phyloP scores from a whole-genome alignment of 108 stramenopile species.

The Fragilaria radians region DNA sequence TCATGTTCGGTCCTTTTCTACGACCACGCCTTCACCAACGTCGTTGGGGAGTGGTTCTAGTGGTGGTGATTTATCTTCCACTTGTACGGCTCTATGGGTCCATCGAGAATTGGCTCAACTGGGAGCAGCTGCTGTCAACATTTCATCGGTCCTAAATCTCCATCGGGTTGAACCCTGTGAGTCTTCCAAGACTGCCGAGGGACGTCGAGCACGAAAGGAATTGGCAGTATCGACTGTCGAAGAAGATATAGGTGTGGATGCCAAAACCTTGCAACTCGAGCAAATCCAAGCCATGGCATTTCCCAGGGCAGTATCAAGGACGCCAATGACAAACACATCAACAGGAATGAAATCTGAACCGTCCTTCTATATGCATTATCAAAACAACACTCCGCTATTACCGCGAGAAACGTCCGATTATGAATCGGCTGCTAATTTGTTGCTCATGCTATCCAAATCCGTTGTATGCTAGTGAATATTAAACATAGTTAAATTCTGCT shows the following conservation, averaged over 20 bases:
- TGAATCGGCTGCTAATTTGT: slow-evolving; percentile 17
- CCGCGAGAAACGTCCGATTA: slow-evolving; percentile 1
- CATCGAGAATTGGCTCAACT: slow-evolving; percentile 65
- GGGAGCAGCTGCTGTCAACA: slow-evolving; percentile 29
- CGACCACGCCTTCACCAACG: slow-evolving; percentile 49
- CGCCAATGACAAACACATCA: neutral
- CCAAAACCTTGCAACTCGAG: slow-evolving; percentile 38
- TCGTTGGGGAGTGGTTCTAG: too few species aligned
- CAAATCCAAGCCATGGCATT: slow-evolving; percentile 46
- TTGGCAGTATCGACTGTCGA: slow-evolving; percentile 61
- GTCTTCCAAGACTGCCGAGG: slow-evolving; percentile 67
- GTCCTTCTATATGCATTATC: neutral
- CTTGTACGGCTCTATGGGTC: slow-evolving; percentile 87
- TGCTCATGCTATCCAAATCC: slow-evolving; percentile 17
- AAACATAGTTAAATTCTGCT: too few species aligned
- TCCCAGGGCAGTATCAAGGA: slow-evolving; percentile 13
- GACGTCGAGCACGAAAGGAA: slow-evolving; percentile 67
- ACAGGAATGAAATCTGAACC: neutral
- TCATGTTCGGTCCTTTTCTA: slow-evolving; percentile 66
- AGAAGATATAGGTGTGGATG: slow-evolving; percentile 55
- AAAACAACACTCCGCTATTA: neutral
- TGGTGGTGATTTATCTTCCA: too few species aligned
- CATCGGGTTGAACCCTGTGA: slow-evolving; percentile 74
- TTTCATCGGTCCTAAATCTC: slow-evolving; percentile 63
- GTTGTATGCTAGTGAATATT: neutral